A percentile compares a stretch with the other conserved stretches of the same genome.
Conservation (phyloP, 495 filamentous ascomycete genomes). For the Annulohypoxylon bovei region DNA sequence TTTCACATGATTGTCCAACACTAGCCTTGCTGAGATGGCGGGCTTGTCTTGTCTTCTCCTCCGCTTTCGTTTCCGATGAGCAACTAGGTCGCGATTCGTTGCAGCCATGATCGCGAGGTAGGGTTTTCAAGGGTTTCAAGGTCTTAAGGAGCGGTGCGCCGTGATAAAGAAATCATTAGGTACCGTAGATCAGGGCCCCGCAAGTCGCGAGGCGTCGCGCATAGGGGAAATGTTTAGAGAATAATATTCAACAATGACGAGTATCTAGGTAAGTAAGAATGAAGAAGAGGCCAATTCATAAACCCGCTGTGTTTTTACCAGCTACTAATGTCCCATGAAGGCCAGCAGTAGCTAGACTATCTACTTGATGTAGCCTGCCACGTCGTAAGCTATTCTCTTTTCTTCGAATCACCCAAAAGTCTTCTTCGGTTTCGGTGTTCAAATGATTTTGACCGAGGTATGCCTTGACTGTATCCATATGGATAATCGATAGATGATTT, state of each 20-base stretch:
- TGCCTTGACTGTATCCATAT: background rate
- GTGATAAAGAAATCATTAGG: constrained; percentile 33
- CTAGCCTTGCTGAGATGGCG: constrained; percentile 61
- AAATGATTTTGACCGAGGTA: constrained; percentile 35
- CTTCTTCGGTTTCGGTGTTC: constrained; percentile 13
- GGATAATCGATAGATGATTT: background rate
- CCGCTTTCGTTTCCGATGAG: constrained; percentile 53
- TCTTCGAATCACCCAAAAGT: background rate
- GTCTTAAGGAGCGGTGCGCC: constrained; percentile 14
- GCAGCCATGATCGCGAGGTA: constrained; percentile 42
- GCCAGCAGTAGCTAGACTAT: background rate
- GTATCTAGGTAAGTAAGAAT: background rate
- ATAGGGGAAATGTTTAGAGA: background rate
- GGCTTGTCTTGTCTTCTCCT: constrained; percentile 67
- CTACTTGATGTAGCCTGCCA: background rate
- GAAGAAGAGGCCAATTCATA: constrained; percentile 12
- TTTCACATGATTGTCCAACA: constrained; percentile 87
- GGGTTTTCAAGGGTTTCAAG: constrained; percentile 6
- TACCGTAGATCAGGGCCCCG: constrained; percentile 15
- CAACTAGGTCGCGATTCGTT: constrained; percentile 32
- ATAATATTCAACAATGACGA: constrained; percentile 4
- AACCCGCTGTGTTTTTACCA: background rate
- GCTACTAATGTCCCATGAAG: background rate
- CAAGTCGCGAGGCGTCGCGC: constrained; percentile 36
- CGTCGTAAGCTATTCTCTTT: background rate